Base-by-base conservation (phyloP, 2,329 filamentous ascomycete species). In the Phialophora macrospora region DNA sequence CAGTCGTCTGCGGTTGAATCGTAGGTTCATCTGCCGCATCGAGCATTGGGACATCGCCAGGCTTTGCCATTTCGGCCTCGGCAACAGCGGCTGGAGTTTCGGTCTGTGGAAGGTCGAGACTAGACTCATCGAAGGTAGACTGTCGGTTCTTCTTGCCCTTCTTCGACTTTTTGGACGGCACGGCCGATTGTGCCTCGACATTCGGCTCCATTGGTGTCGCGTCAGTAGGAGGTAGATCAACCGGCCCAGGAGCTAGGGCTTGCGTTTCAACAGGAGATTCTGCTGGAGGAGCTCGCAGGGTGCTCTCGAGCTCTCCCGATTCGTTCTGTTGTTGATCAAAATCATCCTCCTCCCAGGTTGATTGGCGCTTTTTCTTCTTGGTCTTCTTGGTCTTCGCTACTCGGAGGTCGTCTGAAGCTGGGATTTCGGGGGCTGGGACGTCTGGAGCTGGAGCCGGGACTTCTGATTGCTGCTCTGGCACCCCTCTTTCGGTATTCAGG, bases 91-190 rank as follows among this genome's bases (percentile, higher is more conserved):
- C 41, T 24, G 17, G 28, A n/a, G 20, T 32, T 30, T 46, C 58
- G 44, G 26, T 9, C 32, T 48, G 41, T 9, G 9, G 41, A 30
- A 28, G 20, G 12, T 54, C 48, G 14, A 32, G 14, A 12, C 12
- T 3, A 34, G 30, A 8, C 24, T 60, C 56, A 4, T 24, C 56
- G 9, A 44, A 38, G 5, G 34, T 55, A 14, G 54, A 57, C 24
- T 41, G 55, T n/a, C 60, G 28, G 26, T 56, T 73, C 59, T 73
- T 71, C 46, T 72, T 70, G n/a, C 65, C 65, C 63, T 73, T 75
- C 63, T 73, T 75, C 2, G 64, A 57, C 48, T 68, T 68, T 56
- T 68, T 70, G 38, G 61, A 24, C 2, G 52, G 28, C 28, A 55
- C 30, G 8, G 28, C 26, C 52, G 12, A 55, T 20, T 28, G 28